Percentiles rank a stretch among this genome's conserved stretches.
These are phyloP conservation scores for Proteromonas lacertae DNA, from an alignment of 352 stramenopile genomes.

Conservation along the genomic window DNA sequence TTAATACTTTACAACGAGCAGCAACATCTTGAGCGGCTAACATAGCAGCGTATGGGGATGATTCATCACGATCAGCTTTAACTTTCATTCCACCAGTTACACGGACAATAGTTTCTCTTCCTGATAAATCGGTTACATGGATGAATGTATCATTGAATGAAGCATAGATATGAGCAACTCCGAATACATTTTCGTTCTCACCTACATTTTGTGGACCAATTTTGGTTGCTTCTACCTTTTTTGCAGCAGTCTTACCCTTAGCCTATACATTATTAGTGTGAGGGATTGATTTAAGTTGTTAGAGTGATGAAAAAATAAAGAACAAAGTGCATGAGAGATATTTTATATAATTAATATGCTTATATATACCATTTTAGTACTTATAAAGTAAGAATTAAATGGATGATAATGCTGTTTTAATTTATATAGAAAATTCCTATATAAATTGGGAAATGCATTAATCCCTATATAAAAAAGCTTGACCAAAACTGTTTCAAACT, in stretches of 20 bases:
- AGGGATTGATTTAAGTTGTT: no score
- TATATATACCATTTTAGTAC: no score
- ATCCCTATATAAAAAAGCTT: no score
- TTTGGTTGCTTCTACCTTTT: constrained; percentile 47
- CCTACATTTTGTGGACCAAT: constrained; percentile 58
- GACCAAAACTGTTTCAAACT: no score
- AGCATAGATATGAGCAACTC: constrained; percentile 95
- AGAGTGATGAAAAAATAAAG: no score
- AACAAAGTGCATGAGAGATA: no score
- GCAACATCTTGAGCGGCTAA: constrained; percentile 96
- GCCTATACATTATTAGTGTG: no score
- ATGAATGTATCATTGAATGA: constrained; percentile 89
- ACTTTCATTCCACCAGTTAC: constrained; percentile 99
- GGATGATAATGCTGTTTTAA: no score
- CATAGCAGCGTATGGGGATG: constrained; percentile 96
- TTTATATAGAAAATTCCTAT: no score
- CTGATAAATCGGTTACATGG: constrained; percentile 96
- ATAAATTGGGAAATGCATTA: no score
- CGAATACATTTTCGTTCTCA: constrained; percentile 93
- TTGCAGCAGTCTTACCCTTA: constrained; percentile 8
- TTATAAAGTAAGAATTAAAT: no score
- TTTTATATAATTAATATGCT: no score
- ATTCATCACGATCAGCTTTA: constrained; percentile 97
- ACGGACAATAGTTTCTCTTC: constrained; percentile 90
- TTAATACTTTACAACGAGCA: constrained; percentile 39